Evolutionary conservation across 140 eudicot species (phyloP).

Genomic region (Flaveria floridana): DNA sequence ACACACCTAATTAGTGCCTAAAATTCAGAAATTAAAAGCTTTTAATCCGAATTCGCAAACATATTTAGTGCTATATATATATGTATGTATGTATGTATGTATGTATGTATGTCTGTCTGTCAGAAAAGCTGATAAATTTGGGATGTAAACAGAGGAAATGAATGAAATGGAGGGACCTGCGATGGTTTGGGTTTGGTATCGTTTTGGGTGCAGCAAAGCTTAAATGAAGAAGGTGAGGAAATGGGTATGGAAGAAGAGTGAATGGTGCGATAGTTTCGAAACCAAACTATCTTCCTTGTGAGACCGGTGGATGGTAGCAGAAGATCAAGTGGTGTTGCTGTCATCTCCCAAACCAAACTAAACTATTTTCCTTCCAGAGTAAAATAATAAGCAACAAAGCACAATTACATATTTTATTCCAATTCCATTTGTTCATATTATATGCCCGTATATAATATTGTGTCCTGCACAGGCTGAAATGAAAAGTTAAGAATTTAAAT

Average conservation of each 20-base stretch:
- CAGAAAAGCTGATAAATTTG: not conserved
- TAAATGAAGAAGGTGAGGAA: slow-evolving; percentile 25
- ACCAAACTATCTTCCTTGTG: slow-evolving; percentile 9
- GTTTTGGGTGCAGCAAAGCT: slow-evolving; percentile 40
- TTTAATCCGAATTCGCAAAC: not conserved
- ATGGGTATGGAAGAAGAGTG: not conserved
- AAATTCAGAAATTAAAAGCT: not conserved
- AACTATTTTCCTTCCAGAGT: not conserved
- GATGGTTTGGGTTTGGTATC: slow-evolving; percentile 32
- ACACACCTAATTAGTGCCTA: too few species aligned
- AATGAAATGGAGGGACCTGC: slow-evolving; percentile 28
- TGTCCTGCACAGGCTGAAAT: too few species aligned
- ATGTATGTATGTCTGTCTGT: too few species aligned
- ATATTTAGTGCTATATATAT: not conserved
- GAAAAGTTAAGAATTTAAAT: too few species aligned
- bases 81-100: too few species aligned
- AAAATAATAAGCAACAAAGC: not conserved
- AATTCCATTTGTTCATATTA: too few species aligned
- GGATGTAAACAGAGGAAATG: not conserved
- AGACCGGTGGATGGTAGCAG: not conserved
- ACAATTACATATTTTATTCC: too few species aligned
- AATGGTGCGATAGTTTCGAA: not conserved
- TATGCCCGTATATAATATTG: too few species aligned
- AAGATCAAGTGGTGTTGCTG: slow-evolving; percentile 18
- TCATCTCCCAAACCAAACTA: slow-evolving; percentile 17